Evolutionary conservation across 2,329 filamentous ascomycete genomes (phyloP).

Genomic region (Mycocentrospora acerina): DNA sequence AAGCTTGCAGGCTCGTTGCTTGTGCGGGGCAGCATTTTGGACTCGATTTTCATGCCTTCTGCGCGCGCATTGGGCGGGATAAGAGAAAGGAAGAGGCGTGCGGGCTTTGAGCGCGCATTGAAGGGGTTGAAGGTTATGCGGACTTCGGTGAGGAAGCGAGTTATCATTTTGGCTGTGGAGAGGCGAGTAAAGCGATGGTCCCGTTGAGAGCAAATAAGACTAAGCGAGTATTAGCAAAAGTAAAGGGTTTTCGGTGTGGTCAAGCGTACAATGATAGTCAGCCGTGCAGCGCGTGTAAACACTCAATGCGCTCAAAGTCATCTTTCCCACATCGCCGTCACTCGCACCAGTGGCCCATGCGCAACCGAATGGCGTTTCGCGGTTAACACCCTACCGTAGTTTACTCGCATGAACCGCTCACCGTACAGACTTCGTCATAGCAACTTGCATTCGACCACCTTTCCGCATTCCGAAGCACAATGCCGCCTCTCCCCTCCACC

Average conservation of each 20-base stretch:
- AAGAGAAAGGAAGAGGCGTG: slow-evolving; percentile 82
- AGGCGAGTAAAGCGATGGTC: not conserved
- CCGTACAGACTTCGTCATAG: slow-evolving; percentile 35
- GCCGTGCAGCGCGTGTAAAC: too few species aligned
- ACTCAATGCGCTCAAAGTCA: too few species aligned
- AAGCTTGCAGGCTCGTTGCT: slow-evolving; percentile 70
- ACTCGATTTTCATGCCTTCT: slow-evolving; percentile 73
- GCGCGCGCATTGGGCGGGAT: slow-evolving; percentile 77
- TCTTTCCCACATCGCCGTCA: too few species aligned
- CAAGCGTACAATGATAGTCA: not conserved
- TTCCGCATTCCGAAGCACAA: slow-evolving; percentile 27
- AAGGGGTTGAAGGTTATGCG: slow-evolving; percentile 92
- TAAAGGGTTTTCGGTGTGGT: too few species aligned
- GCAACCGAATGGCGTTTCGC: too few species aligned
- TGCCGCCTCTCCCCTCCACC: slow-evolving; percentile 39
- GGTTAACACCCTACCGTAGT: too few species aligned
- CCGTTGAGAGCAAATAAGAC: not conserved
- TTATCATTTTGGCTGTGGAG: slow-evolving; percentile 65
- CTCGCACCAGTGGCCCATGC: too few species aligned
- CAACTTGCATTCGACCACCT: slow-evolving; percentile 25
- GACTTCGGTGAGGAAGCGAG: slow-evolving; percentile 82
- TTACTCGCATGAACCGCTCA: slow-evolving; percentile 9
- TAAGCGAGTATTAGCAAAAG: not conserved
- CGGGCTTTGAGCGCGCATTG: slow-evolving; percentile 73
- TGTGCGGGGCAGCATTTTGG: slow-evolving; percentile 70